phyloP scores from a whole-genome alignment of 2,329 filamentous ascomycete genomes.

The Botrytis elliptica region DNA sequence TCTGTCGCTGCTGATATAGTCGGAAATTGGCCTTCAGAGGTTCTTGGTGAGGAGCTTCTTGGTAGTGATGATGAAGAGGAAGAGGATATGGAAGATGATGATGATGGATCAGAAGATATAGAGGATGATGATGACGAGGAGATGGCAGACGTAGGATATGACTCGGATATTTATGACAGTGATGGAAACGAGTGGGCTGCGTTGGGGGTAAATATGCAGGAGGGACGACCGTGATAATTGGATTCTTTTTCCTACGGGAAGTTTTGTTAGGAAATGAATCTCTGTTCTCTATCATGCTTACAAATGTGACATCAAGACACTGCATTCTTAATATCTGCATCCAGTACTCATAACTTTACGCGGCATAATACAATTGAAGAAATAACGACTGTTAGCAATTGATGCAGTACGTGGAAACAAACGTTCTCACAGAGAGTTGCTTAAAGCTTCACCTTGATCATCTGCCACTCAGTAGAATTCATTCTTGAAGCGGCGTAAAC shows the following conservation, averaged over 20 bases:
- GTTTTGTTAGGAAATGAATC: not conserved
- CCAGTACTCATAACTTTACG: not conserved
- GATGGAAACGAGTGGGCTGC: conserved; percentile 24
- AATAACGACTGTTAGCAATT: not conserved
- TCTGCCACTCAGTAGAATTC: not conserved
- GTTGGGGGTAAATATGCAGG: not conserved
- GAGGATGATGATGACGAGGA: not conserved
- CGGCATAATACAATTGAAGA: not conserved
- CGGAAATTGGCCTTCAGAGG: not conserved
- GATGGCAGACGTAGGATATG: not conserved
- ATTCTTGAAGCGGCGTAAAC: not conserved
- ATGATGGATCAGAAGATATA: not conserved
- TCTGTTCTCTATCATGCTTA: not conserved
- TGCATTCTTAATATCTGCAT: not conserved
- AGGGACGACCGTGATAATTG: not conserved
- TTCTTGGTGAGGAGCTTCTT: not conserved
- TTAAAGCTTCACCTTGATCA: not conserved
- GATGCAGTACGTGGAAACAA: not conserved
- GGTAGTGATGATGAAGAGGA: not conserved
- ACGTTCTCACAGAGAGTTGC: not conserved
- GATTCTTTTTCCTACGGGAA: not conserved
- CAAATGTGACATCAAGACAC: not conserved
- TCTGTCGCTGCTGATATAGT: not conserved
- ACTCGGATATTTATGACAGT: not conserved
- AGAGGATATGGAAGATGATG: not conserved